A percentile compares a stretch with the other conserved stretches of the same genome.
Conservation (phyloP, 2,329 filamentous ascomycete species). For the Trichophyton verrucosum region DNA sequence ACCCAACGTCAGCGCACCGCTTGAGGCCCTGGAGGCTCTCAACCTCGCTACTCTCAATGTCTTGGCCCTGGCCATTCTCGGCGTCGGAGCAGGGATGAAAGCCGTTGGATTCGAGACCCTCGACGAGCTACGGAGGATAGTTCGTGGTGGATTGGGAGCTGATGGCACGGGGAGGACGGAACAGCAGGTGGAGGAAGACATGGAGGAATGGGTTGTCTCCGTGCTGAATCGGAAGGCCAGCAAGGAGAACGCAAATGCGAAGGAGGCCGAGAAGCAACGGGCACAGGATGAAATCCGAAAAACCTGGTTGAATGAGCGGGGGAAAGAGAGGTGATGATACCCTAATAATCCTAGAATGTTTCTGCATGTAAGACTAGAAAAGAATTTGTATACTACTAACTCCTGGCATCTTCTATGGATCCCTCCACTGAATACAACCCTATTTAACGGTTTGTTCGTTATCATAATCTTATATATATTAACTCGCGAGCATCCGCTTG, state of each 20-base stretch:
- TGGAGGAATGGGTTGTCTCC: conserved; percentile 42
- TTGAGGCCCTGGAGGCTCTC: conserved; percentile 72
- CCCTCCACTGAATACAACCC: neutral
- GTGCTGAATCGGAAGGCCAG: conserved; percentile 39
- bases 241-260: conserved; percentile 24
- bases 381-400: neutral
- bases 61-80: conserved; percentile 59
- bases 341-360: neutral
- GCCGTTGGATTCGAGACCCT: conserved; percentile 62
- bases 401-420: neutral
- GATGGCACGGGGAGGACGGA: conserved; percentile 42
- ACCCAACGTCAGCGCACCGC: conserved; percentile 45
- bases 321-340: conserved; percentile 11
- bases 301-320: conserved; percentile 10
- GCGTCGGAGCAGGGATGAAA: conserved; percentile 61
- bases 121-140: conserved; percentile 51
- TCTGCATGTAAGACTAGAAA: neutral
- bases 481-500: neutral
- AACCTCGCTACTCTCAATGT: conserved; percentile 82
- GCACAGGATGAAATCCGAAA: conserved; percentile 17
- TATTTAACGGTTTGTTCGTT: neutral
- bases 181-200: conserved; percentile 40
- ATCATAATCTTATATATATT: neutral
- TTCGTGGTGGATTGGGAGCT: conserved; percentile 47
- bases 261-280: conserved; percentile 19